These are phyloP conservation scores for Saxispiralis lemnorum DNA, from an alignment of 495 filamentous ascomycete genomes.

Conservation along the genomic window DNA sequence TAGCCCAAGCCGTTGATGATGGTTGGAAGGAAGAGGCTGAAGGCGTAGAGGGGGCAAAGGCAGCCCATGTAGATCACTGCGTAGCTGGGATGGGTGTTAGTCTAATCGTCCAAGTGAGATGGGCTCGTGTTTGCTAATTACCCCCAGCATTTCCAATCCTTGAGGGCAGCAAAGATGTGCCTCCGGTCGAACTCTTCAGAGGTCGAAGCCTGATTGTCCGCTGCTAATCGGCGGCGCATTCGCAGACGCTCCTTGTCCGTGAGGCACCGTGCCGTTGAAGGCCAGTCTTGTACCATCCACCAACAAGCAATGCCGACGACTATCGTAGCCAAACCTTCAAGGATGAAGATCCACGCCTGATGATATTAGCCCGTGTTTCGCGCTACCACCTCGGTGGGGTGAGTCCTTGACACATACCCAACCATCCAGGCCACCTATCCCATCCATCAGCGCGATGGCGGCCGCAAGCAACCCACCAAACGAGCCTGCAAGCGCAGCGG, in stretches of 20 bases:
- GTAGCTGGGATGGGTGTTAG: slow-evolving; percentile 42
- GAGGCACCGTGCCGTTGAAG: slow-evolving; percentile 50
- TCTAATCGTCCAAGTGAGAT: slow-evolving; percentile 32
- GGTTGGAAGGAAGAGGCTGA: slow-evolving; percentile 74
- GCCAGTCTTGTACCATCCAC: slow-evolving; percentile 83
- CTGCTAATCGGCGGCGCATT: slow-evolving; percentile 52
- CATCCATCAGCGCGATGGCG: slow-evolving; percentile 59
- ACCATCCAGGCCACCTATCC: slow-evolving; percentile 43
- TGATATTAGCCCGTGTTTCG: no score
- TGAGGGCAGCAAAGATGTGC: slow-evolving; percentile 50
- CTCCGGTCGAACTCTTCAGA: slow-evolving; percentile 62
- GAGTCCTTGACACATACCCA: slow-evolving; percentile 29
- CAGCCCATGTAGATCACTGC: slow-evolving; percentile 28
- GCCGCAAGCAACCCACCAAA: slow-evolving; percentile 74
- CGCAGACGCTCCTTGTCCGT: slow-evolving; percentile 51
- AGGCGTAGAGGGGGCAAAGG: slow-evolving; percentile 60
- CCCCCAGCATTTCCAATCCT: slow-evolving; percentile 11
- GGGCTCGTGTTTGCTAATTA: no score
- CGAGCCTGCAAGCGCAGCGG: slow-evolving; percentile 66
- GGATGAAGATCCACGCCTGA: slow-evolving; percentile 52
- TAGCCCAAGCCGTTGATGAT: slow-evolving; percentile 69
- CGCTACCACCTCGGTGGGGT: no score
- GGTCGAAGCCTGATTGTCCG: slow-evolving; percentile 61
- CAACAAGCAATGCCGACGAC: slow-evolving; percentile 57
- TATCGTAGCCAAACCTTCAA: slow-evolving; percentile 61